Evolutionary conservation across 2,329 filamentous ascomycete genomes (phyloP), one percentile per base, ranked within the genome.

Genomic region (Cladophialophora exuberans): DNA sequence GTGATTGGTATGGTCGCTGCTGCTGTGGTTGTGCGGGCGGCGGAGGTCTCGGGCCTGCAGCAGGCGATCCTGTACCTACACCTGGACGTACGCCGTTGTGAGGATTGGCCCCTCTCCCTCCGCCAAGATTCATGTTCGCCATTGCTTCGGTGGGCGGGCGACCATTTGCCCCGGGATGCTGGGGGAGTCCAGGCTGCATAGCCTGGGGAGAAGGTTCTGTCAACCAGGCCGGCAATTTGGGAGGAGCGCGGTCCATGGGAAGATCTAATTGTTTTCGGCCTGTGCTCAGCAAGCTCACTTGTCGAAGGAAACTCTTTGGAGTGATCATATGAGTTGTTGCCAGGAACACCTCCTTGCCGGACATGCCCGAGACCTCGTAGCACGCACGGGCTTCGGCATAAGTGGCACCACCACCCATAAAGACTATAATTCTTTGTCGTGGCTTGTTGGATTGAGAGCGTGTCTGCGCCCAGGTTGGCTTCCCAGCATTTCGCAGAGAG

Each of bases 331-430:
- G 94, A 20, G 88, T 92, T 0, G 90, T 94, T 15, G 87, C 84
- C 4, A 99, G 82, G 69, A 95, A 89, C n/a, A 97, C 77, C 64
- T 99, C 94, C 61, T 88, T 84, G 48, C 83, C 84, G 42, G 84
- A 84, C 45, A 84, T 77, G 48, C 85, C 81, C 2, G 89, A 87
- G 22, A 93, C 77, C 66, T 97, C 90, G 69, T 97, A 97, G 74
- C 94, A 99, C 10, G 86, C 82, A 23, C 94, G 85, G 26, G 89
- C 83, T 73, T 99, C 94, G 4, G 90, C 91, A 70, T 93, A 96
- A 0, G 94, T 97, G 17, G 94, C 94, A 39, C 94, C 94, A 43
- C 94, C 94, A 1, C 93, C 94, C 81, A 97, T 87, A 70, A 96
- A 97, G 13, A 97, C 86, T 56, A 99, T 89, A 50, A 97, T 82